Base-by-base conservation (phyloP, 805 yeast genomes). In the Saturnispora mendoncae region DNA sequence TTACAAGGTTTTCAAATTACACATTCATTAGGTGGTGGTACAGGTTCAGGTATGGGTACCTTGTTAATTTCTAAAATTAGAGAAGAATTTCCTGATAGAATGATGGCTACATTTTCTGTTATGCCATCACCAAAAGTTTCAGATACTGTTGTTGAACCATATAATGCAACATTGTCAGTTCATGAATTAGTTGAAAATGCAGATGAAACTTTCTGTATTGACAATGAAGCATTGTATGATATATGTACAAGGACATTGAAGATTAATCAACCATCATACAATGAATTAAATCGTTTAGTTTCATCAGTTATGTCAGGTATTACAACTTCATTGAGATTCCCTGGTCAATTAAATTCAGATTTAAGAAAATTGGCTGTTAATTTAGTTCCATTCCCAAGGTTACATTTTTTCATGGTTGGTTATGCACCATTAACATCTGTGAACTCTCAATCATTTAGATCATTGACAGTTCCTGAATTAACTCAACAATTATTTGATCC, bases 11-110 rank as follows among this genome's bases (percentile, higher is more conserved):
- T 87, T 77, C 96, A 87, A 67, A 80, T 87, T 59, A 70, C 86
- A 25, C 87, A 80, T 58, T 80, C 86, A 21, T 66, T 80, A 30
- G 87, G 87, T 57, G 87, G 96, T 66, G 96, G 96, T 70, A 87
- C 96, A 42, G 96, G 96, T 58, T 84, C 95, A 25, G 96, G 96
- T 65, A 79, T 87, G 86, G 96, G 96, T 61, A 87, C 96, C 34
- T 65, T 87, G 54, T 72, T 87, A 57, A 76, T 87, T 55, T 76
- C 87, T 46, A 81, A 80, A 60, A 82, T 87, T 57, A 78, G 88
- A 65, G 96, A 87, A 62, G 95, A 87, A 64, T 87, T 79, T 57
- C 90, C 94, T 39, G 96, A 87, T 65, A 78, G 95, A 69, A 87
- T 87, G 95, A 78, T 85, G 82, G 94, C 95, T 19, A 85, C 95